Evolutionary conservation across 495 filamentous ascomycete species (phyloP), one percentile per base, ranked within the genome.

Genomic region (Podospora tetraspora): DNA sequence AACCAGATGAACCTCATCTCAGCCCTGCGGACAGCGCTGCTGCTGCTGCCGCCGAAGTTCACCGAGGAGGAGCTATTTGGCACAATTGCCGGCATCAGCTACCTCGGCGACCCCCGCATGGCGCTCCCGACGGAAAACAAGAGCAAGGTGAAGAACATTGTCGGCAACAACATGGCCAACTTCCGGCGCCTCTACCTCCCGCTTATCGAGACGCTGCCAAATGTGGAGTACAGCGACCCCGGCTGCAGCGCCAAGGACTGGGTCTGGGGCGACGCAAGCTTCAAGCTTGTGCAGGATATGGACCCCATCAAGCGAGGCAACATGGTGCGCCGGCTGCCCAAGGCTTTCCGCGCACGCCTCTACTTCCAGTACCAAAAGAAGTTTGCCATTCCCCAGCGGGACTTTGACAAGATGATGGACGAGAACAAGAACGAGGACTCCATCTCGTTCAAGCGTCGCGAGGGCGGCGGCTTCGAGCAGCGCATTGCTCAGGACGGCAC

Each of bases 1-100:
- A 97, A 98, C 76, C 96, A 98, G 76, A 88, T 95, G 77, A 99
- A 99, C 75, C 85, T 99, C 8, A 79, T 98, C 23, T 95, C 94
- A 7, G 95, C 95, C 3, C 81, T 97, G 24, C 90, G 96, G 24
- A 94, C 93, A 21, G 92, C 95, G 0, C 85, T 99, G 12, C 82
- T 99, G 2, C 83, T 98, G 21, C 85, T 99, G 1, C 94, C 94
- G 0, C 85, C 88, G 1, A 81, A 80, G 2, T 99, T 99, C 78
- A 93, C 89, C 27, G 95, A 99, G 74, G 88, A 89, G 66, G 84
- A 97, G 69, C 83, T 99, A 1, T 99, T 97, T 78, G 88, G 84
- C 66, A 93, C 92, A 3, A 97, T 99, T 66, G 89, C 94, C 4
- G 89, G 91, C 10, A 91, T 98, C 75, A 94, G 91, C 74, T 99